Base-by-base conservation (phyloP, 352 stramenopile species). In the Phytophthora palmivora region DNA sequence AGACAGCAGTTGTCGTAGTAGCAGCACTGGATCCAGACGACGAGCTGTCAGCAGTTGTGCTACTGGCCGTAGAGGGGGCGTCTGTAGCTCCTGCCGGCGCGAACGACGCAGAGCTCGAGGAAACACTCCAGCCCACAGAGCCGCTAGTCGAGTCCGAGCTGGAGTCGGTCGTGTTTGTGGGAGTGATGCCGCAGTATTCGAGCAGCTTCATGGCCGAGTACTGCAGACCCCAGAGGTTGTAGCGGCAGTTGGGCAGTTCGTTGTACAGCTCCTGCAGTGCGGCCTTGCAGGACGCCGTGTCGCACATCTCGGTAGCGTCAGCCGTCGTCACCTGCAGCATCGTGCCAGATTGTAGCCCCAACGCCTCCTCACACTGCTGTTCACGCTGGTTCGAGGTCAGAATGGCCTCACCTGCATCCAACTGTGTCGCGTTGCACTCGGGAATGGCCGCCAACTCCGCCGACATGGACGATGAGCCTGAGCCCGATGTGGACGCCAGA, bases 251-350 rank as follows among this genome's bases (percentile, higher is more conserved):
- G 7, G 84, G 81, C 52, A 93, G 58, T 46, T 38, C 57, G 45
- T 73, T 74, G 74, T 91, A 90, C 18, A 92, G 68, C 28, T 70
- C 49, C 55, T 85, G 63, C n/a, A 91, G 75, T 55, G 81, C 79
- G 2, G 67, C 63, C 18, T 43, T 79, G 56, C 84, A 92, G 10
- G 78, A 67, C 18, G 70, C 28, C 16, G 71, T 67, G 26, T 70
- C 70, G 52, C 81, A 89, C 11, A 91, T 74, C 9, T 70, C 41
- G 30, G 55, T 67, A 16, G 67, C 72, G 38, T 87, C 44, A 1
- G 39, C 51, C 3, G 60, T 72, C n/a, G 48, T 74, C 36, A 88
- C 45, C 58, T 90, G 73, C 52, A 90, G 74, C 51, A 71, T 76
- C 15, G 82, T 76, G 3, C 72, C 70, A 2, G 52, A 36, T 12